Base-by-base conservation (phyloP, 495 filamentous ascomycete genomes). In the Talaromyces ruber region DNA sequence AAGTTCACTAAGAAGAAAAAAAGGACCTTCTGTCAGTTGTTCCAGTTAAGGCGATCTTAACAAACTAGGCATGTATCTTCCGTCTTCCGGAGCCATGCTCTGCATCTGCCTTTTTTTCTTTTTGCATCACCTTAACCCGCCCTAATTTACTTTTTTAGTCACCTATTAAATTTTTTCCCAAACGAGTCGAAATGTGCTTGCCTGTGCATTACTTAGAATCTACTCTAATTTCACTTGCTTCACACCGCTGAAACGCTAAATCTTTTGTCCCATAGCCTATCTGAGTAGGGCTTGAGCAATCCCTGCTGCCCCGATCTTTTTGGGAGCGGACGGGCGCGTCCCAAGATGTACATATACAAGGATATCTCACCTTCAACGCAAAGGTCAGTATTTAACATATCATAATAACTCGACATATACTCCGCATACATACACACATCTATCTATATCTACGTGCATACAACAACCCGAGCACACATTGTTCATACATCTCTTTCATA, bases 181-280 rank as follows among this genome's bases (percentile, higher is more conserved):
- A 47, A 47, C 6, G 12, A 21, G 43, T 47, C n/a, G 18, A 47
- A 39, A 39, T 51, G 47, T 51, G 47, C 47, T 51, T 21, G 8
- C 12, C 24, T 12, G 12, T 3, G 29, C 54, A 34, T 34, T 18
- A 30, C 18, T 29, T 34, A 57, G 28, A 22, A 34, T 57, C 26
- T 30, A 57, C 18, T 57, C 54, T 30, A 57, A 57, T 57, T 25
- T 32, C 18, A n/a, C 29, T 21, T 57, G 54, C 54, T 34, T 57
- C 54, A 57, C 54, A 57, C 54, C 54, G 54, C 54, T 34, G 54
- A 34, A 57, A 34, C 29, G n/a, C 54, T 34, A 57, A 57, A 16
- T 6, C n/a, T 54, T 28, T 54, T 47, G 43, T 18, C 14, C 50
- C 26, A 28, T 54, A 12, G 21, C 6, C 43, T 47, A 54, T 54